phyloP scores from a whole-genome alignment of 2,329 filamentous ascomycete genomes.

The Eurotiales sp. region DNA sequence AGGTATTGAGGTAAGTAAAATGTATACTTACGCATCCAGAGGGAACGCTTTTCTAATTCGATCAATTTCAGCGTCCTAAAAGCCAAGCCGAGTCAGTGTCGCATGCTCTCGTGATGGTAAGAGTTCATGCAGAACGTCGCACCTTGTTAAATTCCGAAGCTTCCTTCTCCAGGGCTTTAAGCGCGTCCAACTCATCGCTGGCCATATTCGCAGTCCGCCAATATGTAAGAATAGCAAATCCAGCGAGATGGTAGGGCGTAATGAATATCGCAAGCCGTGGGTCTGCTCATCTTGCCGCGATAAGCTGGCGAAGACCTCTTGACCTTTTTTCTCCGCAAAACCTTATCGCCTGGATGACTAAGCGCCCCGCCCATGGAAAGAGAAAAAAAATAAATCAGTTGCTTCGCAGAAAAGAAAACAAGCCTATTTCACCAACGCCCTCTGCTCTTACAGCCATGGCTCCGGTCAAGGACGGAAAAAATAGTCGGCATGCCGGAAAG shows the following conservation, averaged over 20 bases:
- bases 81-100: constrained; percentile 18
- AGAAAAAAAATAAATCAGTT: constrained; percentile 11
- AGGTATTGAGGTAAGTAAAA: constrained; percentile 13
- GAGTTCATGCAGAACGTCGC: constrained; percentile 12
- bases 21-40: constrained; percentile 58
- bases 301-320: constrained; percentile 1
- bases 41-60: constrained; percentile 89
- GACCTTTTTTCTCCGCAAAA: constrained; percentile 11
- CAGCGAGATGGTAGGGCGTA: no score
- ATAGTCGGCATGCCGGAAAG: constrained; percentile 23
- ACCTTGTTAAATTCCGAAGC: constrained; percentile 90
- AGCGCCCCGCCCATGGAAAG: constrained; percentile 23
- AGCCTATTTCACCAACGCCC: not conserved
- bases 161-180: constrained; percentile 77
- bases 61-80: constrained; percentile 88
- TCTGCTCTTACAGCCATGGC: constrained; percentile 27
- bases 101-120: not conserved
- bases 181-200: constrained; percentile 68
- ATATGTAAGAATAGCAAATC: not conserved
- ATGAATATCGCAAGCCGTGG: not conserved
- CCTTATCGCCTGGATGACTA: constrained; percentile 36
- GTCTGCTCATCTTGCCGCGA: constrained; percentile 1
- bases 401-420: not conserved
- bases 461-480: constrained; percentile 20
- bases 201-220: constrained; percentile 37